phyloP scores from a whole-genome alignment of 768 basidiomycete genomes.

The Russula sp. region DNA sequence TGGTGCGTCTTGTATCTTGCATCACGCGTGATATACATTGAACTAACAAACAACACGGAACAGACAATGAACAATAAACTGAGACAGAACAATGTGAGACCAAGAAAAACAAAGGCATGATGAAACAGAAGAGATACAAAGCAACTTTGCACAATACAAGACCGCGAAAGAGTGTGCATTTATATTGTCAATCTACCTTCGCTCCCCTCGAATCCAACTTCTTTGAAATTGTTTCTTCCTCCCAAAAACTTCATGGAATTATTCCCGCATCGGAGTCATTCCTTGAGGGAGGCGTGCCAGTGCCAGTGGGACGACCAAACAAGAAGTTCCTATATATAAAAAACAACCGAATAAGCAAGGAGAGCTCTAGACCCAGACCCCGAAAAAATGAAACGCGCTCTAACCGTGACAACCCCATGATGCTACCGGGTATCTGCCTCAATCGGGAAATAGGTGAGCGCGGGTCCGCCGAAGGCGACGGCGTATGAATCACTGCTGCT shows the following conservation, averaged over 20 bases:
- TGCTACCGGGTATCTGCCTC: conserved; percentile 8
- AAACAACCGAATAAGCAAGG: neutral
- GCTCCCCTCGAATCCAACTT: too few relatives aligned
- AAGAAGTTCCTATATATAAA: neutral
- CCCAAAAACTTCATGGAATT: neutral
- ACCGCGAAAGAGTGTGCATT: too few relatives aligned
- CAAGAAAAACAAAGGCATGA: too few relatives aligned
- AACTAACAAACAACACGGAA: too few relatives aligned
- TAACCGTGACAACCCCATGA: conserved; percentile 12
- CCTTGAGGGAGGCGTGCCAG: conserved; percentile 3
- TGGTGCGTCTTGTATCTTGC: too few relatives aligned
- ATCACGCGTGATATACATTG: too few relatives aligned
- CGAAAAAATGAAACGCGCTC: neutral
- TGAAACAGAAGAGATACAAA: too few relatives aligned
- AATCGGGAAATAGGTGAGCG: conserved; percentile 10
- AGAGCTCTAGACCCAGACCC: neutral
- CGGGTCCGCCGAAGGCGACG: conserved; percentile 13
- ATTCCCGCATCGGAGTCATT: neutral
- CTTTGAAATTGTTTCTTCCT: too few relatives aligned
- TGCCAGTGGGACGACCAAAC: conserved; percentile 12
- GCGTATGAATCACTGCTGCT: neutral
- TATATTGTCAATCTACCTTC: too few relatives aligned
- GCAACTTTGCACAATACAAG: too few relatives aligned
- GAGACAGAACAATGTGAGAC: too few relatives aligned
- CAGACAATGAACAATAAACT: too few relatives aligned